These are phyloP conservation scores for Filobasidium floriforme DNA, from an alignment of 768 basidiomycete species.

Conservation along the genomic window DNA sequence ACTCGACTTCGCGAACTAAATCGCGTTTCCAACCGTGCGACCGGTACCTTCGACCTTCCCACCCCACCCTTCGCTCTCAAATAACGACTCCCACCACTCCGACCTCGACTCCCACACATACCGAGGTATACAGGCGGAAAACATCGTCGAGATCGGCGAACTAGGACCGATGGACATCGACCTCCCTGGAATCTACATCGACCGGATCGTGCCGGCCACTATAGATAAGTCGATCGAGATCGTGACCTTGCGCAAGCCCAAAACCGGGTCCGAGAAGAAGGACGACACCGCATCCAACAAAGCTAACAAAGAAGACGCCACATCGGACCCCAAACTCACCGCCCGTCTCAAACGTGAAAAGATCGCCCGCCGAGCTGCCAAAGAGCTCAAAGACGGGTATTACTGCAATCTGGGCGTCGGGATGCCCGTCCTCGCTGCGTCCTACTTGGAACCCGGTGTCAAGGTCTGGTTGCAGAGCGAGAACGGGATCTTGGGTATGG, in stretches of 20 bases:
- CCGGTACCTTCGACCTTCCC: too few relatives aligned
- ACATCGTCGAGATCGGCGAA: conserved; percentile 42
- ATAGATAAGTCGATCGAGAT: conserved; percentile 40
- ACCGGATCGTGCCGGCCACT: conserved; percentile 39
- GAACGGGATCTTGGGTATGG: conserved; percentile 48
- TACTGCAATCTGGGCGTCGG: conserved; percentile 48
- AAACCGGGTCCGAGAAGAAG: not conserved
- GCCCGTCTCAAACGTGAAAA: conserved; percentile 28
- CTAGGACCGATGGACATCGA: conserved; percentile 40
- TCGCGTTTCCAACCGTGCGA: too few relatives aligned
- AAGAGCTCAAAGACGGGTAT: conserved; percentile 41
- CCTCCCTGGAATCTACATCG: conserved; percentile 42
- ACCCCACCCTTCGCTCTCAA: too few relatives aligned
- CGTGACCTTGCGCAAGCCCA: conserved; percentile 32
- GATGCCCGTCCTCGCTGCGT: conserved; percentile 46
- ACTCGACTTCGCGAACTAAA: too few relatives aligned
- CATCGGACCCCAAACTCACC: conserved; percentile 17
- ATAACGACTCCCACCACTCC: too few relatives aligned
- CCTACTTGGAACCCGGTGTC: conserved; percentile 43
- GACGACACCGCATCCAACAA: conserved; percentile 15
- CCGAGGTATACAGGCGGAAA: conserved; percentile 42
- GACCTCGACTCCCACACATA: not conserved
- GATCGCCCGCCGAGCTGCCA: conserved; percentile 40
- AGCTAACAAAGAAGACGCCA: not conserved
- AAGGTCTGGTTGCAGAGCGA: conserved; percentile 47